Percentiles rank a stretch among this genome's conserved stretches.
Conservation (phyloP, 805 yeast genomes). For the Nakazawaea populi region DNA sequence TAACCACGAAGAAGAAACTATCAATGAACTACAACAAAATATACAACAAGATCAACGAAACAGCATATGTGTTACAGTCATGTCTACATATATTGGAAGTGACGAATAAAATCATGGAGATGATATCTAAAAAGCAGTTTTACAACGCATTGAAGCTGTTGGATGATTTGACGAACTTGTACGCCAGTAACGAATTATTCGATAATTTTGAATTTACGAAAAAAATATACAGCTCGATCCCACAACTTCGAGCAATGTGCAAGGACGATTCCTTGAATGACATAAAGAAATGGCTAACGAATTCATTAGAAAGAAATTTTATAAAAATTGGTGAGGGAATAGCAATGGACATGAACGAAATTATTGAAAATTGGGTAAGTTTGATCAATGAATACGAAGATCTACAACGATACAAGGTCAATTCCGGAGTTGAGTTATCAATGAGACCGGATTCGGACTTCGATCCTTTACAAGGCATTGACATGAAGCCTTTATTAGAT, state of each 20-base stretch:
- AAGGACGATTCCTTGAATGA: constrained; percentile 67
- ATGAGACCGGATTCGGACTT: constrained; percentile 51
- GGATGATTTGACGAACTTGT: constrained; percentile 66
- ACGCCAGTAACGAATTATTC: constrained; percentile 60
- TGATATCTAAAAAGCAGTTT: constrained; percentile 68
- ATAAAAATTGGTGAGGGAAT: constrained; percentile 50
- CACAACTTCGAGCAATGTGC: constrained; percentile 66
- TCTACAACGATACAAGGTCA: constrained; percentile 57
- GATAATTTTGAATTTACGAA: constrained; percentile 69
- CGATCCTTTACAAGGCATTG: constrained; percentile 46
- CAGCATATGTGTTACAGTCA: constrained; percentile 59
- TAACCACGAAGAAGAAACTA: constrained; percentile 56
- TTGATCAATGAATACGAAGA: constrained; percentile 37
- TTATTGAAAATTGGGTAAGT: constrained; percentile 57
- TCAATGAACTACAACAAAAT: constrained; percentile 59
- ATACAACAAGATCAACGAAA: constrained; percentile 62
- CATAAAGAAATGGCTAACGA: constrained; percentile 57
- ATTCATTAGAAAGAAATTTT: constrained; percentile 58
- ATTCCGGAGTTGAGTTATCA: constrained; percentile 81
- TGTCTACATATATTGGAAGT: constrained; percentile 80
- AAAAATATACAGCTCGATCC: constrained; percentile 69
- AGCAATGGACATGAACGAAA: constrained; percentile 44
- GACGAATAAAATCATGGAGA: constrained; percentile 78
- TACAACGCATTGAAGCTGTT: constrained; percentile 82
- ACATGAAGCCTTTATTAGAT: constrained; percentile 73